A percentile compares a stretch with the other conserved stretches of the same genome.
Conservation (phyloP, 129 eudicot species). For the Artemisia argyi region DNA sequence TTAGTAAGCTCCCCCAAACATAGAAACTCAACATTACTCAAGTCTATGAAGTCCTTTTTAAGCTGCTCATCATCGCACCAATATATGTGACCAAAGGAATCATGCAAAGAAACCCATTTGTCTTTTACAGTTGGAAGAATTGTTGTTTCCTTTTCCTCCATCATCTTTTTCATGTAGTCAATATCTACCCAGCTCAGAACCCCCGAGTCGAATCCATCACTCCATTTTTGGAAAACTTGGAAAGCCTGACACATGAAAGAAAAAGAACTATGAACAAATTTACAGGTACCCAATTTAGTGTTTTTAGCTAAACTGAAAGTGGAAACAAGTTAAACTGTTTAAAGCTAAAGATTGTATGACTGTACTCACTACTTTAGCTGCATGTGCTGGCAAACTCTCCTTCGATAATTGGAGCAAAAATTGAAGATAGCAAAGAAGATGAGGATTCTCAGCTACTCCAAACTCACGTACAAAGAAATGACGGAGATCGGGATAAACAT, state of each 20-base stretch:
- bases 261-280: background rate
- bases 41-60: constrained; percentile 59
- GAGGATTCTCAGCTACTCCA: constrained; percentile 67
- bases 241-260: constrained; percentile 49
- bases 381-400: constrained; percentile 44
- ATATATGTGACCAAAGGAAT: constrained; percentile 64
- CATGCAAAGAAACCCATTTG: constrained; percentile 84
- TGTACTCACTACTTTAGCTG: constrained; percentile 53
- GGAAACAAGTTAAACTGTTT: too few relatives aligned
- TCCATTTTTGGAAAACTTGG: constrained; percentile 65
- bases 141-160: constrained; percentile 44
- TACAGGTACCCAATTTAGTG: too few relatives aligned
- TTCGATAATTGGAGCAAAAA: constrained; percentile 64
- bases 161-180: constrained; percentile 50
- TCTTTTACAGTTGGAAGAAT: constrained; percentile 74
- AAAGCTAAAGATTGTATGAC: constrained; percentile 28
- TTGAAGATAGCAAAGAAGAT: constrained; percentile 52
- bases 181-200: constrained; percentile 48
- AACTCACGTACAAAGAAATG: constrained; percentile 70
- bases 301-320: too few relatives aligned
- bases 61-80: constrained; percentile 73
- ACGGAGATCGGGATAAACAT: constrained; percentile 59
- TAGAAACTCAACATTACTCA: constrained; percentile 55
- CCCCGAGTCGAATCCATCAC: constrained; percentile 58
- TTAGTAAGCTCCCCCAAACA: constrained; percentile 50